Conservation (phyloP, 805 yeast genomes). For the Candida cerambycidarum region DNA sequence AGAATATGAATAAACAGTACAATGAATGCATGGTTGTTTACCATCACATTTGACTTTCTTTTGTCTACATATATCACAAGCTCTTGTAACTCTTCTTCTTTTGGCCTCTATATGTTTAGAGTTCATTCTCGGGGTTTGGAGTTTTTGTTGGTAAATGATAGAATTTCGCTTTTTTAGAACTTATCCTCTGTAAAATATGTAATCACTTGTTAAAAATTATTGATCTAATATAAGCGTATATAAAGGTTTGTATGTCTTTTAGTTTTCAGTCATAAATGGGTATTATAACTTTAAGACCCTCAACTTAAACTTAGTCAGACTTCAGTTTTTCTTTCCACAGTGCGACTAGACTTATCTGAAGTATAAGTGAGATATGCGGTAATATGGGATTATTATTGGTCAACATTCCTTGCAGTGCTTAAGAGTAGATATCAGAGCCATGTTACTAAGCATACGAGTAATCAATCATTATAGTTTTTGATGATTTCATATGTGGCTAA, state of each 20-base stretch:
- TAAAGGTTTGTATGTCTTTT: not conserved
- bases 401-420: too few species aligned
- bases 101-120: conserved; percentile 30
- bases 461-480: too few species aligned
- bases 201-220: too few species aligned
- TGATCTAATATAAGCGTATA: not conserved
- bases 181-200: too few species aligned
- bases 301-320: not conserved
- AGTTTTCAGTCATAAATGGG: not conserved
- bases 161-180: too few species aligned
- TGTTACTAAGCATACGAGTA: too few species aligned
- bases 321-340: not conserved
- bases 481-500: too few species aligned
- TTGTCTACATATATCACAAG: conserved; percentile 73
- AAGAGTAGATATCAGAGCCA: too few species aligned
- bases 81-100: conserved; percentile 66
- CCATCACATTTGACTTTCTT: conserved; percentile 83
- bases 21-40: conserved; percentile 72
- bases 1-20: conserved; percentile 82
- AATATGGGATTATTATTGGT: too few species aligned
- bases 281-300: not conserved
- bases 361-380: too few species aligned
- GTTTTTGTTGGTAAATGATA: not conserved
- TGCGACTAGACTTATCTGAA: not conserved
- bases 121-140: conserved; percentile 5